Conservation (phyloP, 177 flowering plant genomes). For the Tripterygium wilfordii region DNA sequence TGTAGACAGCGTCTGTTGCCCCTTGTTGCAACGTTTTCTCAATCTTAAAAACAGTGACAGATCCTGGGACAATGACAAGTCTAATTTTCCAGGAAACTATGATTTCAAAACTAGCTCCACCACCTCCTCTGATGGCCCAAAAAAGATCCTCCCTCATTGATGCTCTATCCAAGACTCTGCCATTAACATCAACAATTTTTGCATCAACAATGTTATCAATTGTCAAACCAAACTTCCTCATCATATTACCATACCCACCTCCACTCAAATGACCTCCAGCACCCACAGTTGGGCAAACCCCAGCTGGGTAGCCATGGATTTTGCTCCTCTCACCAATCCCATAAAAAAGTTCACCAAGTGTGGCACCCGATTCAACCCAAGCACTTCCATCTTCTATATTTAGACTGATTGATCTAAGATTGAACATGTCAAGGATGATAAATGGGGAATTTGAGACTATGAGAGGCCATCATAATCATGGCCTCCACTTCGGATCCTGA, state of each 20-base stretch:
- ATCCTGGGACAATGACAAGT: no score
- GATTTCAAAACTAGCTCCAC: no score
- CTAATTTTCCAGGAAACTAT: no score
- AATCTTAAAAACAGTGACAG: no score
- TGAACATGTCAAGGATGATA: slow-evolving; percentile 16
- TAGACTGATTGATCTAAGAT: slow-evolving; percentile 10
- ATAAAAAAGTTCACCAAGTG: slow-evolving; percentile 27
- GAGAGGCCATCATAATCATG: slow-evolving; percentile 32
- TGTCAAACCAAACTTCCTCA: slow-evolving; percentile 21
- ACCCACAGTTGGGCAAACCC: slow-evolving; percentile 26
- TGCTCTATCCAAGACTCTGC: no score
- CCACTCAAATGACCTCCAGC: slow-evolving; percentile 29
- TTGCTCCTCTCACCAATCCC: slow-evolving; percentile 20
- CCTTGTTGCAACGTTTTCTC: no score
- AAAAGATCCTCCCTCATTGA: no score
- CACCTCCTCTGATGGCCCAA: no score
- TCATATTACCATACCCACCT: slow-evolving; percentile 30
- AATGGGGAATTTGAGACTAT: slow-evolving; percentile 17
- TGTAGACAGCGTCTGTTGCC: no score
- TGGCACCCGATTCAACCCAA: slow-evolving; percentile 25
- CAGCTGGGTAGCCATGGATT: slow-evolving; percentile 25
- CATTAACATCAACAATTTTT: slow-evolving; percentile 15
- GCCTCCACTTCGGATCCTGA: slow-evolving; percentile 25
- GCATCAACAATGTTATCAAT: slow-evolving; percentile 25
- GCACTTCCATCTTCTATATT: slow-evolving; percentile 7